Evolutionary conservation across 2,329 filamentous ascomycete species (phyloP).

Genomic region (Neofusicoccum kwambonambiense): DNA sequence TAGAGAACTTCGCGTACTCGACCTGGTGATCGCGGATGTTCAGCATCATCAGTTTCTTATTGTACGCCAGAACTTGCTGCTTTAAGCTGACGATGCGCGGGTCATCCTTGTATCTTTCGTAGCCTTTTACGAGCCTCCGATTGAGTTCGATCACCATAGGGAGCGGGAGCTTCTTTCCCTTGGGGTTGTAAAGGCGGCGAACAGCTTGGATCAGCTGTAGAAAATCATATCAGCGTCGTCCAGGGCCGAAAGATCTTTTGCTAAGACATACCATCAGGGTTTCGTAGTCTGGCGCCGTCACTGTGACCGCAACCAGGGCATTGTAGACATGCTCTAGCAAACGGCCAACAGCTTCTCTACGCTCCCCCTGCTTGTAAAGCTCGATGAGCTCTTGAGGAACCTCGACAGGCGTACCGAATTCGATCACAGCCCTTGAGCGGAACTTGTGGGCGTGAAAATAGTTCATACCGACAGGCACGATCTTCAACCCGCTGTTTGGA

Average conservation of each 20-base stretch:
- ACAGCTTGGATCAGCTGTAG: conserved; percentile 83
- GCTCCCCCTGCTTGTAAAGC: conserved; percentile 78
- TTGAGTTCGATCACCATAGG: conserved; percentile 94
- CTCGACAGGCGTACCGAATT: conserved; percentile 88
- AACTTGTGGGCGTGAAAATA: conserved; percentile 99
- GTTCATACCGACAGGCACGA: conserved; percentile 97
- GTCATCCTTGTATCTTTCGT: conserved; percentile 89
- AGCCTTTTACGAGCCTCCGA: conserved; percentile 83
- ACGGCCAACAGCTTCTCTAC: conserved; percentile 81
- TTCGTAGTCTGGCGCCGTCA: conserved; percentile 90
- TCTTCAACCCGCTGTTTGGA: conserved; percentile 84
- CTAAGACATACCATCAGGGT: conserved; percentile 70
- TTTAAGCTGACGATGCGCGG: conserved; percentile 75
- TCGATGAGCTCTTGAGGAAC: conserved; percentile 79
- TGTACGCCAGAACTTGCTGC: conserved; percentile 77
- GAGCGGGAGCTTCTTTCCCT: conserved; percentile 87
- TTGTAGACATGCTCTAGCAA: conserved; percentile 86
- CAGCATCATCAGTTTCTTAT: conserved; percentile 78
- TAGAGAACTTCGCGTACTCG: conserved; percentile 81
- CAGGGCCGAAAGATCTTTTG: background rate
- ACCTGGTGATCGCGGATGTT: conserved; percentile 93
- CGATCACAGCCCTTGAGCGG: conserved; percentile 88
- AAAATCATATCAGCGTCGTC: background rate
- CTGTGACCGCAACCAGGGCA: conserved; percentile 81
- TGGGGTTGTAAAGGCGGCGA: conserved; percentile 87